Evolutionary conservation across 2,329 filamentous ascomycete species (phyloP).

Genomic region (Penicillium sclerotigenum): DNA sequence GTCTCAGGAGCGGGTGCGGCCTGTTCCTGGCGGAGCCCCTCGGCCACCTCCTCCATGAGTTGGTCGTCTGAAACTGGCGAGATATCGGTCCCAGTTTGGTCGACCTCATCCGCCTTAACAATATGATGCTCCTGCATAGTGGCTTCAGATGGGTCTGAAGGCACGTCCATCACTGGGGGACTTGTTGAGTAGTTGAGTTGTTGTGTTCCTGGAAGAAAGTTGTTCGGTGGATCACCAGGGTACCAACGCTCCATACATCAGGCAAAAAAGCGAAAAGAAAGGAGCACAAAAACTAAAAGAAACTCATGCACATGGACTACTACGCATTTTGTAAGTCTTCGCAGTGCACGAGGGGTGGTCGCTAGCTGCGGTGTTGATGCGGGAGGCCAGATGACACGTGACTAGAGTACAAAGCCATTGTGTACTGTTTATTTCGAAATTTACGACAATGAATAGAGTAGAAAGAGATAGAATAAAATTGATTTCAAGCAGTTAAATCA

Average conservation of each 20-base stretch:
- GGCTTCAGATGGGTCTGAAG: conserved; percentile 20
- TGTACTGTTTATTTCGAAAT: not conserved
- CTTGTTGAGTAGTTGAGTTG: not conserved
- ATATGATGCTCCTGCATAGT: conserved; percentile 39
- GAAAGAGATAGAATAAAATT: not conserved
- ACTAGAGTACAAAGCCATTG: not conserved
- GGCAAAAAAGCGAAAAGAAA: conserved; percentile 5
- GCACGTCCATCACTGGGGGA: conserved; percentile 27
- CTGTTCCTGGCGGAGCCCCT: conserved; percentile 38
- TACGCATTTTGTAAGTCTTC: not conserved
- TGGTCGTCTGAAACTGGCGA: conserved; percentile 44
- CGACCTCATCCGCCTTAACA: conserved; percentile 50
- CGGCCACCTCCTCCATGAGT: conserved; percentile 41
- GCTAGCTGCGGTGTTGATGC: not conserved
- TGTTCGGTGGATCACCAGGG: conserved; percentile 6
- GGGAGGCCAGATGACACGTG: not conserved
- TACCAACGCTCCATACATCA: not conserved
- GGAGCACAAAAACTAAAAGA: not conserved
- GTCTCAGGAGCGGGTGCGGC: conserved; percentile 9
- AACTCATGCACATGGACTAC: not conserved
- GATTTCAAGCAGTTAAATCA: not conserved
- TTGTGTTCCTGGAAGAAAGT: conserved; percentile 4
- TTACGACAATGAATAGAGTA: not conserved
- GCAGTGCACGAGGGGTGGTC: not conserved
- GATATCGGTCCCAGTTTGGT: conserved; percentile 48